Conservation (phyloP, 768 basidiomycete genomes). For the Scleroderma citrinum region DNA sequence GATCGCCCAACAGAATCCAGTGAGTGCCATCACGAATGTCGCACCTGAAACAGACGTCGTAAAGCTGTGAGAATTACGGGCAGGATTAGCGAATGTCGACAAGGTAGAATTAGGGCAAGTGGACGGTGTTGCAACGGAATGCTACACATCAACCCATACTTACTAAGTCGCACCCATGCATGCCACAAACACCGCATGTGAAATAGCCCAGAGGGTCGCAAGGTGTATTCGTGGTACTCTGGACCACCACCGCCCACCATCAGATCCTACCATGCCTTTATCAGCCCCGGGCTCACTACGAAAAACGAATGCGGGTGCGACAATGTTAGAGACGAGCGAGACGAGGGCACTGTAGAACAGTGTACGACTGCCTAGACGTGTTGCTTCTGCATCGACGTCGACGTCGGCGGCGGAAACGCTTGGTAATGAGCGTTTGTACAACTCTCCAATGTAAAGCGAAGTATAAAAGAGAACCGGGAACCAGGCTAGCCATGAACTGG, state of each 20-base stretch:
- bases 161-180: slow-evolving; percentile 80
- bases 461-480: slow-evolving; percentile 90
- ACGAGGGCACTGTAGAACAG: slow-evolving; percentile 74
- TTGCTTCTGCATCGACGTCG: slow-evolving; percentile 58
- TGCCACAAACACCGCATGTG: slow-evolving; percentile 60
- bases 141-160: slow-evolving; percentile 36
- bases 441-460: slow-evolving; percentile 81
- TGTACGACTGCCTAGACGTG: slow-evolving; percentile 78
- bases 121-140: no score
- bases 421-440: slow-evolving; percentile 54
- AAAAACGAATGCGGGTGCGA: slow-evolving; percentile 16
- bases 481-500: slow-evolving; percentile 83
- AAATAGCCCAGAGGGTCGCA: slow-evolving; percentile 66
- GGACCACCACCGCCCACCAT: background rate
- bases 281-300: slow-evolving; percentile 9
- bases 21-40: slow-evolving; percentile 67
- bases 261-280: background rate
- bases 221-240: slow-evolving; percentile 41
- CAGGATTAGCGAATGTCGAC: slow-evolving; percentile 5
- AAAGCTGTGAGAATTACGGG: slow-evolving; percentile 58
- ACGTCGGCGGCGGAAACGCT: slow-evolving; percentile 24
- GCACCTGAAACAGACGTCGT: slow-evolving; percentile 64
- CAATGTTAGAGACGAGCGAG: slow-evolving; percentile 59
- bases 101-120: slow-evolving; percentile 7
- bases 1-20: slow-evolving; percentile 92